A percentile compares a stretch with the other conserved stretches of the same genome.
phyloP scores from a whole-genome alignment of 2,329 filamentous ascomycete genomes.

The Aureobasidium sp. region DNA sequence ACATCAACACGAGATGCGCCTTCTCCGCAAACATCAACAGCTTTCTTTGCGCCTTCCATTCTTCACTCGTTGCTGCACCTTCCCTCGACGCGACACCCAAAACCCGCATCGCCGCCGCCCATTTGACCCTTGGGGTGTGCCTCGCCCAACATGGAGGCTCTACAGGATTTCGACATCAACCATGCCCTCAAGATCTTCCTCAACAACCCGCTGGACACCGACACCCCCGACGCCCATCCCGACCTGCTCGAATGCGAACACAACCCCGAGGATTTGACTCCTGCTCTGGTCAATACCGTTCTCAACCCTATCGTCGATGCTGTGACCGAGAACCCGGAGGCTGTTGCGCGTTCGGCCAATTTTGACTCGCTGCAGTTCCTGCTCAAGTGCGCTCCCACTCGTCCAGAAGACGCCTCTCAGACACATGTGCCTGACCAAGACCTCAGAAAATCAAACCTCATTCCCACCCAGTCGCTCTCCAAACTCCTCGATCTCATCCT shows the following conservation, averaged over 20 bases:
- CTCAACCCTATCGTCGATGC: conserved; percentile 90
- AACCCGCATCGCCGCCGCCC: too few relatives aligned
- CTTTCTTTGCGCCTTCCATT: too few relatives aligned
- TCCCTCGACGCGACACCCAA: neutral
- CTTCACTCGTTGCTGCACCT: neutral
- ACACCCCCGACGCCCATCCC: conserved; percentile 76
- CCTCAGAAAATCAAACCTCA: conserved; percentile 69
- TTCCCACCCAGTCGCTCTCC: conserved; percentile 75
- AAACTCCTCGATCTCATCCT: conserved; percentile 86
- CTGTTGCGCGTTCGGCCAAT: conserved; percentile 64
- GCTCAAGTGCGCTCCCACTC: conserved; percentile 70
- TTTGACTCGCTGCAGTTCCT: conserved; percentile 95
- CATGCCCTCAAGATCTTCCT: conserved; percentile 94
- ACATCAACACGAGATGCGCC: neutral
- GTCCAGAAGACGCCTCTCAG: conserved; percentile 21
- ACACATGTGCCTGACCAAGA: conserved; percentile 49
- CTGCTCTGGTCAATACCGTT: conserved; percentile 69
- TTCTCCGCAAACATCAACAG: conserved; percentile 10
- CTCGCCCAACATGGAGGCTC: conserved; percentile 12
- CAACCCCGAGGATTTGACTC: conserved; percentile 75
- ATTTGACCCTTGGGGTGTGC: neutral
- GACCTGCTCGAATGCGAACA: conserved; percentile 86
- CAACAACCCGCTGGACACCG: conserved; percentile 76
- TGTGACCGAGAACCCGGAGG: conserved; percentile 84
- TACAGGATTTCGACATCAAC: conserved; percentile 77